These are phyloP conservation scores for Colletotrichum sp. DNA, from an alignment of 2,329 filamentous ascomycete species.

Conservation along the genomic window DNA sequence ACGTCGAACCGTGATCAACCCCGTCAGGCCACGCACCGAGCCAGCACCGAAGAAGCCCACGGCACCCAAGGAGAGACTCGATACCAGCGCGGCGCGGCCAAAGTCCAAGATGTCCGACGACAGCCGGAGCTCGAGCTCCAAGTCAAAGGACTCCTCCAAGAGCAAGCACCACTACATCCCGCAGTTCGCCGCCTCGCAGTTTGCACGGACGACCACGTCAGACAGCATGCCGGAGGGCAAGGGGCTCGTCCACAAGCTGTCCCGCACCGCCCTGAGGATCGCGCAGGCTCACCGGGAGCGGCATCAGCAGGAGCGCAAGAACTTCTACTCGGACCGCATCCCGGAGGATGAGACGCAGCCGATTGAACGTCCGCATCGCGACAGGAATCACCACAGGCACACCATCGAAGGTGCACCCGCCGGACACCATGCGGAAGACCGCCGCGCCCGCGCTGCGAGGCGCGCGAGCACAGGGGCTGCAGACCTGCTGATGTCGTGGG, in stretches of 20 bases:
- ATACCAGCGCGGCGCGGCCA: background rate
- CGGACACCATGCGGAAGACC: slow-evolving; percentile 7
- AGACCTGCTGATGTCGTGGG: slow-evolving; percentile 29
- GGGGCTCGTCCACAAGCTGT: slow-evolving; percentile 46
- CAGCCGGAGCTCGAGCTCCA: slow-evolving; percentile 9
- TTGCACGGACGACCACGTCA: slow-evolving; percentile 57
- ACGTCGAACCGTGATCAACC: background rate
- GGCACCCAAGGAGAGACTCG: background rate
- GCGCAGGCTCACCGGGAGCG: slow-evolving; percentile 43
- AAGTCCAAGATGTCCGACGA: slow-evolving; percentile 21
- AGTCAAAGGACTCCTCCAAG: slow-evolving; percentile 1
- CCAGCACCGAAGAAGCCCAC: background rate
- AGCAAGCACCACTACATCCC: slow-evolving; percentile 55
- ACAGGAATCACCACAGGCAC: slow-evolving; percentile 27
- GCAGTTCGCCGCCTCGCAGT: slow-evolving; percentile 59
- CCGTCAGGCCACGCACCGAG: background rate
- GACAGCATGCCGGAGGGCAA: slow-evolving; percentile 41
- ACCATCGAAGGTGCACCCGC: slow-evolving; percentile 34
- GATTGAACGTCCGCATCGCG: slow-evolving; percentile 12
- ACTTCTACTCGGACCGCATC: slow-evolving; percentile 44
- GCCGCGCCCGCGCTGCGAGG: slow-evolving; percentile 26
- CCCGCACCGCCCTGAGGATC: slow-evolving; percentile 45
- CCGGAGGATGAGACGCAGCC: slow-evolving; percentile 33
- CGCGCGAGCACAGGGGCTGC: slow-evolving; percentile 41
- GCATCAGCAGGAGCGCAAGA: slow-evolving; percentile 43